A percentile compares a stretch with the other conserved stretches of the same genome.
Evolutionary conservation across 257 asterid species (phyloP).

Genomic region (Coffea canephora): DNA sequence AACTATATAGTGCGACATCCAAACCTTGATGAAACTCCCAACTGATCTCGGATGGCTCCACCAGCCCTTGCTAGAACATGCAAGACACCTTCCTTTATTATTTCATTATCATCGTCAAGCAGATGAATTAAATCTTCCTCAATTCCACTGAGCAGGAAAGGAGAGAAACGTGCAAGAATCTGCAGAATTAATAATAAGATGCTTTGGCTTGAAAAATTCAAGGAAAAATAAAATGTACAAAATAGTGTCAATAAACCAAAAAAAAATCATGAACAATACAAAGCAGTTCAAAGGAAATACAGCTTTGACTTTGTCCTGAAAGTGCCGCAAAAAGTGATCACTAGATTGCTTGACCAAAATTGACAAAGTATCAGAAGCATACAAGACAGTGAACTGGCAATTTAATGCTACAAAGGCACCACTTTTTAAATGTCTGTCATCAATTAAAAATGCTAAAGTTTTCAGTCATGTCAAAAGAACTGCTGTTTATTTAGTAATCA

Average conservation of each 20-base stretch:
- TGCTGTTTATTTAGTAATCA: no score
- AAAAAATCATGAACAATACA: background rate
- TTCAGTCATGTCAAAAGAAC: background rate
- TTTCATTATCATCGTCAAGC: conserved; percentile 97
- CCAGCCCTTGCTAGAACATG: conserved; percentile 99
- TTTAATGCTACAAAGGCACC: background rate
- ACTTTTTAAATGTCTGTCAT: background rate
- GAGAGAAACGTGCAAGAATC: conserved; percentile 96
- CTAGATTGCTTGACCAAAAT: background rate
- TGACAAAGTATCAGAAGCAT: background rate
- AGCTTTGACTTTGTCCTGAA: background rate
- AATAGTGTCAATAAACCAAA: background rate
- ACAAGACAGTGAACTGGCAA: background rate
- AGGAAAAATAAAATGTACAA: background rate
- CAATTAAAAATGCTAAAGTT: background rate
- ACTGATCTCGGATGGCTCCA: conserved; percentile 88
- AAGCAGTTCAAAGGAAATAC: background rate
- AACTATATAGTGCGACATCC: conserved; percentile 13
- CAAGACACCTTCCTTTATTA: conserved; percentile 90
- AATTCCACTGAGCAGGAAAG: conserved; percentile 76
- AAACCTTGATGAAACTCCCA: conserved; percentile 91
- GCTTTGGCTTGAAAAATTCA: conserved; percentile 1
- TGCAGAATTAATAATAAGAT: conserved; percentile 35
- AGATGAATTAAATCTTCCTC: conserved; percentile 83
- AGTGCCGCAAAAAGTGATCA: background rate